A percentile compares a stretch with the other conserved stretches of the same genome.
Conservation (phyloP, 1,284 basidiomycete species). For the Irpex rosettiformis region DNA sequence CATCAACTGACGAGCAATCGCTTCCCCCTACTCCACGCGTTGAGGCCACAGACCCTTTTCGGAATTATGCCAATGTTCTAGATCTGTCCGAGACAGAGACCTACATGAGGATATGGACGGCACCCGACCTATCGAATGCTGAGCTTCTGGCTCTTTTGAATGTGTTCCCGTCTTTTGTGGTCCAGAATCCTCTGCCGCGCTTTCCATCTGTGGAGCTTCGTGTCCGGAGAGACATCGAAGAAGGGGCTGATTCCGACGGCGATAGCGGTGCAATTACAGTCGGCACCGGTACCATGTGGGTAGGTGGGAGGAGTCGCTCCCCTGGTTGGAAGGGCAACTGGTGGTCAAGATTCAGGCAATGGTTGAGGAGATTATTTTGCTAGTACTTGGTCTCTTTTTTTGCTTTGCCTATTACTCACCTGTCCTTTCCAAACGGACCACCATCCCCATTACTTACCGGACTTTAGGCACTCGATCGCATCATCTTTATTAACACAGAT, state of each 20-base stretch:
- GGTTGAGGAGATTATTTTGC: constrained; percentile 71
- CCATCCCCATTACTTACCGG: not conserved
- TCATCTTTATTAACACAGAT: not conserved
- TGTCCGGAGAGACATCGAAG: constrained; percentile 54
- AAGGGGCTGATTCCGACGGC: constrained; percentile 51
- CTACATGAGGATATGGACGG: constrained; percentile 65
- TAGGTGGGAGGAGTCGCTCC: constrained; percentile 51
- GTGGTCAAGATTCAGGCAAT: constrained; percentile 69
- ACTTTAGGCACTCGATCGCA: not conserved
- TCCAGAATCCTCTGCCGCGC: constrained; percentile 57
- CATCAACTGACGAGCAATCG: constrained; percentile 37
- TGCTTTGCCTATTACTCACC: not conserved
- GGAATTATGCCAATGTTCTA: constrained; percentile 26
- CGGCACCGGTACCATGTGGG: constrained; percentile 73
- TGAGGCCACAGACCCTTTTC: constrained; percentile 35
- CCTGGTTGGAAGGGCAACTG: constrained; percentile 67
- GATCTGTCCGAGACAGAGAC: constrained; percentile 45
- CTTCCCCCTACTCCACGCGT: constrained; percentile 33
- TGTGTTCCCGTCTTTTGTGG: constrained; percentile 68
- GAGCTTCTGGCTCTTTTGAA: constrained; percentile 60
- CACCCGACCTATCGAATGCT: constrained; percentile 64
- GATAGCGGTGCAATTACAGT: constrained; percentile 54
- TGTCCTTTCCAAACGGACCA: not conserved
- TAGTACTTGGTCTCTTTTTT: constrained; percentile 16
- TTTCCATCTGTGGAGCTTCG: constrained; percentile 41